Conservation (phyloP, 176 grass and related monocot species). For the Elaeis guineensis region DNA sequence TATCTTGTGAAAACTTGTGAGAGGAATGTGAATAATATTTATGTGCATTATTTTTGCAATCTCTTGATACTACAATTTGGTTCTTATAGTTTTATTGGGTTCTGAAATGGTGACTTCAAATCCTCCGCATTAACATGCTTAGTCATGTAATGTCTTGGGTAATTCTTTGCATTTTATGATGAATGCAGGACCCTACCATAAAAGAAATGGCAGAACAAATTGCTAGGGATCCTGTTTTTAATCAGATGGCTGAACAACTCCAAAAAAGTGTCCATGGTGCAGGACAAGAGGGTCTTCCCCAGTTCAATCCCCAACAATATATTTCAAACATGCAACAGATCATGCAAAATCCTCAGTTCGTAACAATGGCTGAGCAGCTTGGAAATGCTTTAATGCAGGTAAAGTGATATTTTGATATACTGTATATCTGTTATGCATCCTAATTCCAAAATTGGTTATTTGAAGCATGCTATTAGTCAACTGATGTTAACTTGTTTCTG, state of each 20-base stretch:
- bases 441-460: too few relatives aligned
- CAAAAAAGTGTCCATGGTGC: conserved; percentile 61
- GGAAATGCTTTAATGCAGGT: conserved; percentile 92
- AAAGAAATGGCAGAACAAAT: conserved; percentile 99
- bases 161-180: conserved; percentile 1
- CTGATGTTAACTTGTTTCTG: not conserved
- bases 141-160: not conserved
- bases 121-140: not conserved
- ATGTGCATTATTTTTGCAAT: too few relatives aligned
- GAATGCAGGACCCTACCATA: conserved; percentile 66
- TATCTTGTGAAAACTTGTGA: too few relatives aligned
- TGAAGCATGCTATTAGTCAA: too few relatives aligned
- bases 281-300: conserved; percentile 23
- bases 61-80: too few relatives aligned
- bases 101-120: too few relatives aligned
- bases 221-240: conserved; percentile 84
- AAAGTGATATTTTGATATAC: not conserved
- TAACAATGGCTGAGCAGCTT: conserved; percentile 74
- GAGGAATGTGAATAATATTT: too few relatives aligned
- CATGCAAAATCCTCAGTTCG: conserved; percentile 91
- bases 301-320: conserved; percentile 77
- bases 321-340: conserved; percentile 89
- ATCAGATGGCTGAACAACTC: conserved; percentile 91
- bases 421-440: too few relatives aligned
- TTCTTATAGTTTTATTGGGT: too few relatives aligned